Conservation (phyloP, 2,329 filamentous ascomycete genomes). For the Botrytis deweyae region DNA sequence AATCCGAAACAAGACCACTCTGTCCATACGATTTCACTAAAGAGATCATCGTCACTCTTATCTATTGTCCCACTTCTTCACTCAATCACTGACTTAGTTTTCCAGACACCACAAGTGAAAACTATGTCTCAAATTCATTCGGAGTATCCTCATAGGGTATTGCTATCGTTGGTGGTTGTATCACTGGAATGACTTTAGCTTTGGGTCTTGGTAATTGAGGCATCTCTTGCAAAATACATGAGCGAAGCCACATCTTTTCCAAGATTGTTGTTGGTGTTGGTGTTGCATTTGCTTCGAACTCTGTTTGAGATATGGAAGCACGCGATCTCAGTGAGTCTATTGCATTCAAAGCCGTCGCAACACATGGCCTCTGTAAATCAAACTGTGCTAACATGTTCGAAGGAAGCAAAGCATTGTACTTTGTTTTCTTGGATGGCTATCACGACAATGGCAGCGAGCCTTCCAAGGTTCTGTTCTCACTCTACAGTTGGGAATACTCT, state of each 20-base stretch:
- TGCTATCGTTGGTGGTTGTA: conserved; percentile 19
- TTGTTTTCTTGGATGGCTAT: conserved; percentile 14
- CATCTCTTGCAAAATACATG: conserved; percentile 28
- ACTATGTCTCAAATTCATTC: neutral
- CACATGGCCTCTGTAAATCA: neutral
- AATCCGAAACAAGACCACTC: neutral
- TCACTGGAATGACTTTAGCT: conserved; percentile 26
- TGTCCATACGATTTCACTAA: neutral
- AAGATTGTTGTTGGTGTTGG: conserved; percentile 30
- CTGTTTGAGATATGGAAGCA: conserved; percentile 22
- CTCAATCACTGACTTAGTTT: neutral
- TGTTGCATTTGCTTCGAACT: conserved; percentile 26
- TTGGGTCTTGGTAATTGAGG: conserved; percentile 24
- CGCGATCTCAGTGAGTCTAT: neutral
- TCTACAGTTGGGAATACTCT: neutral
- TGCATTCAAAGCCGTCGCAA: neutral
- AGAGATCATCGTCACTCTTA: neutral
- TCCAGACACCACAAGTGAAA: neutral
- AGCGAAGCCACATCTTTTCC: conserved; percentile 23
- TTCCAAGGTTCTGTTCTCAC: neutral
- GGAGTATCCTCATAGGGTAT: neutral
- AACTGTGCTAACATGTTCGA: neutral
- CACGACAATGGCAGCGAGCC: neutral
- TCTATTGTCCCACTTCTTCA: neutral
- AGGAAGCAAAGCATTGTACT: conserved; percentile 28